Conservation (phyloP, 2,329 filamentous ascomycete species). For the Ophiostoma angusticollis region DNA sequence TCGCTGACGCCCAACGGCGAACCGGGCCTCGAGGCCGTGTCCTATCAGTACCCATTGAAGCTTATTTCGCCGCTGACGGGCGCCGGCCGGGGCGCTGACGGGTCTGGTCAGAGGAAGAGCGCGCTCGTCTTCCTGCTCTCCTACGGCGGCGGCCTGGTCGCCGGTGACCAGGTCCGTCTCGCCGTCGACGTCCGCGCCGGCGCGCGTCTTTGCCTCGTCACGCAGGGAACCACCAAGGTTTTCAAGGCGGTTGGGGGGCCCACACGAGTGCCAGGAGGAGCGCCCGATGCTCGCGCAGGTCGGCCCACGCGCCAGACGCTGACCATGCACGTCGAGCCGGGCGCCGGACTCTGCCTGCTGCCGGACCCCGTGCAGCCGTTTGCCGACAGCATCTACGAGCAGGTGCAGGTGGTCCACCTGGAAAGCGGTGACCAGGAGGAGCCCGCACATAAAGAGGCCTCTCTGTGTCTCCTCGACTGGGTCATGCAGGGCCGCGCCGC, state of each 20-base stretch:
- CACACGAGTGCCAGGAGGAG: too few relatives aligned
- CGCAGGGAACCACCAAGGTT: constrained; percentile 83
- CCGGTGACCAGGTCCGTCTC: constrained; percentile 70
- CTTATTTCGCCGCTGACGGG: constrained; percentile 60
- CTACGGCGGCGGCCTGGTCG: constrained; percentile 87
- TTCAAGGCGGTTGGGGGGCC: too few relatives aligned
- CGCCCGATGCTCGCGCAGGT: too few relatives aligned
- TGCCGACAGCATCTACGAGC: constrained; percentile 68
- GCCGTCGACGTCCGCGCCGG: constrained; percentile 48
- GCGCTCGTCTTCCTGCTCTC: constrained; percentile 81
- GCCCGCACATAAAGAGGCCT: constrained; percentile 16
- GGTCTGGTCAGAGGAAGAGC: constrained; percentile 35
- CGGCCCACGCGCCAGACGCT: constrained; percentile 45
- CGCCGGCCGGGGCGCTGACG: not conserved
- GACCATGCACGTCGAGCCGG: constrained; percentile 34
- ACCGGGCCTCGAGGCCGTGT: constrained; percentile 60
- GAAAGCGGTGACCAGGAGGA: constrained; percentile 27
- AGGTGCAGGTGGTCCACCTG: constrained; percentile 65
- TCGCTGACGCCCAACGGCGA: constrained; percentile 57
- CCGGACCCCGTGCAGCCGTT: constrained; percentile 94
- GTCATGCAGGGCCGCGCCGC: constrained; percentile 78
- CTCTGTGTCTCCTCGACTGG: constrained; percentile 83
- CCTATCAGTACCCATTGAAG: constrained; percentile 91
- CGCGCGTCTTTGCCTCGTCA: constrained; percentile 55
- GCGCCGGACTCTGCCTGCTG: constrained; percentile 50